These are phyloP conservation scores for Amanita rubescens DNA, from an alignment of 768 basidiomycete genomes.

Conservation along the genomic window DNA sequence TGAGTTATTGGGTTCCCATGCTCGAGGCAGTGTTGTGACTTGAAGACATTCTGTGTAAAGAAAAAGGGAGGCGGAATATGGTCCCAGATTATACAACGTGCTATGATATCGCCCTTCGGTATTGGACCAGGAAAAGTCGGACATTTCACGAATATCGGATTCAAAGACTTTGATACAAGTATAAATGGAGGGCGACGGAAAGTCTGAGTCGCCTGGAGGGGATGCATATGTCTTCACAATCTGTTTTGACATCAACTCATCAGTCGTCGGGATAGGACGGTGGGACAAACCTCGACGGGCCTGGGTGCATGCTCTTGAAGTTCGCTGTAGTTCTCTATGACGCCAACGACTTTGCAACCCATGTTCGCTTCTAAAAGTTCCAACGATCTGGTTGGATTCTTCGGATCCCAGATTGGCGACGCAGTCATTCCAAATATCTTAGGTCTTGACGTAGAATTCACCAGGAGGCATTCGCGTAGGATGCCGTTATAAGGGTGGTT, in stretches of 20 bases:
- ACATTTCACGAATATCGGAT: slow-evolving; percentile 37
- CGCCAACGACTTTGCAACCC: slow-evolving; percentile 68
- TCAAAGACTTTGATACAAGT: slow-evolving; percentile 29
- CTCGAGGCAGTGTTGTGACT: slow-evolving; percentile 33
- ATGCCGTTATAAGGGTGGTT: slow-evolving; percentile 75
- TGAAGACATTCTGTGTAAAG: slow-evolving; percentile 53
- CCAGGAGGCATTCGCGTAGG: slow-evolving; percentile 56
- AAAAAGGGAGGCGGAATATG: slow-evolving; percentile 69
- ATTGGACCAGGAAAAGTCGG: slow-evolving; percentile 52
- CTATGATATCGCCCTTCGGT: slow-evolving; percentile 56
- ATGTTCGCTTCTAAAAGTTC: slow-evolving; percentile 59
- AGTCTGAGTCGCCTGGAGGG: slow-evolving; percentile 38
- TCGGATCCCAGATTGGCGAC: slow-evolving; percentile 79
- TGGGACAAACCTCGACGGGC: slow-evolving; percentile 52
- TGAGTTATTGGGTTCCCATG: slow-evolving; percentile 14
- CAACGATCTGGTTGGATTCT: slow-evolving; percentile 58
- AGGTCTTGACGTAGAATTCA: slow-evolving; percentile 39
- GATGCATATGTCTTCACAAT: slow-evolving; percentile 48
- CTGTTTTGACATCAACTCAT: slow-evolving; percentile 24
- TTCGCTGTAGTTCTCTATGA: slow-evolving; percentile 63
- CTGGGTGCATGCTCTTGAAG: slow-evolving; percentile 53
- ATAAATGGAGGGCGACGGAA: slow-evolving; percentile 41
- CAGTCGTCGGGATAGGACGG: not conserved
- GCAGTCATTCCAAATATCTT: slow-evolving; percentile 95
- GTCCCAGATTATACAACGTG: slow-evolving; percentile 58